Percentiles rank a stretch among this genome's conserved stretches.
These are phyloP conservation scores for Naganishia sp. DNA, from an alignment of 1,284 basidiomycete genomes.

Conservation along the genomic window DNA sequence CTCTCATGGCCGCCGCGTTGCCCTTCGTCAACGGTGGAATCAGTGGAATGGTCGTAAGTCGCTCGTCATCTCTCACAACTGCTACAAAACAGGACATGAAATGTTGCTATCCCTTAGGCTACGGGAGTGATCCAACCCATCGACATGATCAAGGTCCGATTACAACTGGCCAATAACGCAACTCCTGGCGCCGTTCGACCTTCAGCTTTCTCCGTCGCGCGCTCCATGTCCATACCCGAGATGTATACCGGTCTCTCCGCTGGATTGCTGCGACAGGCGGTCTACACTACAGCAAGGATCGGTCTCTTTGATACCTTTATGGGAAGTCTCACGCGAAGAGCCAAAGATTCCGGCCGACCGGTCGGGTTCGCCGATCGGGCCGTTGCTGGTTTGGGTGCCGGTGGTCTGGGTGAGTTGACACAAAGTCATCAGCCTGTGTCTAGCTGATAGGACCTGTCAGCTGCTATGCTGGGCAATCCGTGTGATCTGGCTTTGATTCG, in stretches of 20 bases:
- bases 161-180: conserved; percentile 30
- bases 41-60: conserved; percentile 32
- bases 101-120: conserved; percentile 2
- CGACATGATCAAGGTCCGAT: conserved; percentile 35
- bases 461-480: conserved; percentile 33
- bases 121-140: conserved; percentile 34
- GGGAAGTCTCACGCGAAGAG: conserved; percentile 16
- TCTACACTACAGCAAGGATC: conserved; percentile 33
- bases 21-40: conserved; percentile 32
- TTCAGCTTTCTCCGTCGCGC: conserved; percentile 28
- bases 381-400: conserved; percentile 32
- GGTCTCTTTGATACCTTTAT: conserved; percentile 36
- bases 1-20: conserved; percentile 26
- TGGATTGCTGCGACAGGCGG: conserved; percentile 33
- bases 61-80: background rate
- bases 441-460: background rate
- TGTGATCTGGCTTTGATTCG: conserved; percentile 33
- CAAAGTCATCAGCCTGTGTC: background rate
- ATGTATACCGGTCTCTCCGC: conserved; percentile 34
- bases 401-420: conserved; percentile 29
- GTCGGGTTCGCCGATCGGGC: conserved; percentile 33
- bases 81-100: background rate
- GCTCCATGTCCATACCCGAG: conserved; percentile 22
- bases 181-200: conserved; percentile 2
- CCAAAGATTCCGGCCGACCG: conserved; percentile 20